Evolutionary conservation across 306 rosid species (phyloP), one percentile per base, ranked within the genome.

Genomic region (Myrica gale): DNA sequence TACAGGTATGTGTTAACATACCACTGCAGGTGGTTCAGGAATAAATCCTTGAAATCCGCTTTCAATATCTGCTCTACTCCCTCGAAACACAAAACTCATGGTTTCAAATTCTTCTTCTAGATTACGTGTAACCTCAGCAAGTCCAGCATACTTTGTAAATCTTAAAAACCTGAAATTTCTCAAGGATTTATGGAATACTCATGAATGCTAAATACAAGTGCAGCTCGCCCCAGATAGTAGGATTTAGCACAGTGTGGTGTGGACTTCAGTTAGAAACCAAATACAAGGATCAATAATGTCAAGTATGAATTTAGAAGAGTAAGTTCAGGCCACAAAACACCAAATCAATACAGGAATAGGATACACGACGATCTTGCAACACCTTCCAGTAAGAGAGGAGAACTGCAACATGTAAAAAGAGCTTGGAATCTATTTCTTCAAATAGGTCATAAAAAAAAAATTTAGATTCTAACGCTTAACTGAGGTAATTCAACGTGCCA

Each of bases 21-120:
- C 91, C 88, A 80, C 60, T 15, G 86, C 50, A 17, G 69, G 82
- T 69, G 76, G 89, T 79, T 88, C 90, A 37, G 79, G 82, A 76
- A 78, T 76, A 79, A 73, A 85, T 66, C 87, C 93, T 74, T 90
- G 53, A 80, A 87, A 88, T 11, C 93, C 96, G n/a, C 78, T 85
- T 90, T 88, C 96, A 26, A 90, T 84, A 72, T 87, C 96, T 78
- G 87, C 91, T 68, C 96, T 84, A 13, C 79, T 81, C 67, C 93
- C 93, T 69, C 96, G 88, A 79, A 88, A 90, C 72, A 81, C 84
- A 76, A 85, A 89, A 87, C 93, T 89, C 96, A 89, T 87, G 47
- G 68, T 72, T 73, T 76, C 76, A 74, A 76, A 39, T 37, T 65
- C 48, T 10, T 17, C 69, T 65, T 7, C 69, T 9, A 65, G 48